A percentile compares a stretch with the other conserved stretches of the same genome.
Conservation (phyloP, 495 filamentous ascomycete species). For the Hyaloscypha hepaticicola region DNA sequence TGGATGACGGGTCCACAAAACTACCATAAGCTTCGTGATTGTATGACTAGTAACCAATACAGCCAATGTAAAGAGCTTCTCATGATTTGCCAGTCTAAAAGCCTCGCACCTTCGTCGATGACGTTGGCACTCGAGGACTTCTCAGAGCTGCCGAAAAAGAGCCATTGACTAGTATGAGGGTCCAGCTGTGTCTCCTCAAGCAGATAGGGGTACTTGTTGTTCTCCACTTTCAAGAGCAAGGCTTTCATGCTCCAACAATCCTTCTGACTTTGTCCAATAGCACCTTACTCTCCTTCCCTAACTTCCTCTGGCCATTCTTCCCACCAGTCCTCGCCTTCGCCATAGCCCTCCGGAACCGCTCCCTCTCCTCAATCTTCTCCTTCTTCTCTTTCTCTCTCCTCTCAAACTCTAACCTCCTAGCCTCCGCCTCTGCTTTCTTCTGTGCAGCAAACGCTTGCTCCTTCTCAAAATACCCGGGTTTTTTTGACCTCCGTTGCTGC, state of each 20-base stretch:
- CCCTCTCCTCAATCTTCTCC: constrained; percentile 56
- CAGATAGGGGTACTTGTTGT: neutral
- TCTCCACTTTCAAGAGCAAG: neutral
- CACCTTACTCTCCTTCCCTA: constrained; percentile 83
- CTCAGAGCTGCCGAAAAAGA: too few relatives aligned
- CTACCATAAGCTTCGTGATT: neutral
- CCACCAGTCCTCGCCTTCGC: constrained; percentile 74
- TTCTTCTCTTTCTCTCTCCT: constrained; percentile 53
- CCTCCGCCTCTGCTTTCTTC: constrained; percentile 63
- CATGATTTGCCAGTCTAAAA: neutral
- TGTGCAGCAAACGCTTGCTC: constrained; percentile 69
- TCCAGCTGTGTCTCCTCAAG: too few relatives aligned
- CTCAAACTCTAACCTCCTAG: constrained; percentile 54
- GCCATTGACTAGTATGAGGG: too few relatives aligned
- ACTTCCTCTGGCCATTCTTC: constrained; percentile 73
- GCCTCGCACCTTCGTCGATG: neutral
- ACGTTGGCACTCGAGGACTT: neutral
- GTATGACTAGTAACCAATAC: neutral
- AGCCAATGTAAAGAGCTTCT: neutral
- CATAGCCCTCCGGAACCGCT: constrained; percentile 66
- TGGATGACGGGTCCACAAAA: neutral
- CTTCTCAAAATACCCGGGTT: constrained; percentile 71
- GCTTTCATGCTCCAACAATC: constrained; percentile 50
- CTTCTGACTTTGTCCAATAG: constrained; percentile 78
- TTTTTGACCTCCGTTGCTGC: constrained; percentile 42